phyloP scores from a whole-genome alignment of 2,329 filamentous ascomycete species.

The Phaeosphaeriaceae sp. region DNA sequence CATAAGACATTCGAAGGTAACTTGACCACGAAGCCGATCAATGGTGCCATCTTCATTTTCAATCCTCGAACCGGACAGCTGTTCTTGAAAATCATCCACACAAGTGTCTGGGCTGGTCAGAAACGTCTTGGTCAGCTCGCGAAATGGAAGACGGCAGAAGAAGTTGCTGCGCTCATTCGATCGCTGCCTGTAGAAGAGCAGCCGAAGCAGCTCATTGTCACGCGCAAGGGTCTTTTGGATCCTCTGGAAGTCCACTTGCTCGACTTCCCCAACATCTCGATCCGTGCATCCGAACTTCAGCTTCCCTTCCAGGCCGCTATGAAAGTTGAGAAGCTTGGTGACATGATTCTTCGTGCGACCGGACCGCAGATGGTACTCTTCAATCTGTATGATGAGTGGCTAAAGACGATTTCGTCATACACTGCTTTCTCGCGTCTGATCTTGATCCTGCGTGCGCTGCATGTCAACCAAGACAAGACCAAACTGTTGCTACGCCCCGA shows the following conservation, averaged over 20 bases:
- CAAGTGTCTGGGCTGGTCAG: conserved; percentile 97
- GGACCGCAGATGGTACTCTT: conserved; percentile 99
- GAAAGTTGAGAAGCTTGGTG: conserved; percentile 99
- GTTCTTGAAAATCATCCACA: conserved; percentile 99
- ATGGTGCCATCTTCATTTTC: conserved; percentile 99
- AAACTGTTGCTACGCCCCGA: conserved; percentile 94
- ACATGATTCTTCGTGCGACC: conserved; percentile 97
- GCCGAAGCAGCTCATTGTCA: conserved; percentile 98
- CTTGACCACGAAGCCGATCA: conserved; percentile 98
- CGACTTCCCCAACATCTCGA: conserved; percentile 99
- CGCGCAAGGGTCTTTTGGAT: conserved; percentile 94
- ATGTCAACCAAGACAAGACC: conserved; percentile 98
- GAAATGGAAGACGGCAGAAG: conserved; percentile 99
- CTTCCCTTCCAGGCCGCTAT: conserved; percentile 99
- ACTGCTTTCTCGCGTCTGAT: conserved; percentile 96
- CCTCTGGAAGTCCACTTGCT: conserved; percentile 95
- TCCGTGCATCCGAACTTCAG: conserved; percentile 94
- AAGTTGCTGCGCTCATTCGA: conserved; percentile 96
- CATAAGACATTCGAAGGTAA: conserved; percentile 99
- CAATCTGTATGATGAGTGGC: conserved; percentile 98
- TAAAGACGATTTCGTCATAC: conserved; percentile 98
- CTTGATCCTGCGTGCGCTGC: conserved; percentile 88
- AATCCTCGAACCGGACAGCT: conserved; percentile 97
- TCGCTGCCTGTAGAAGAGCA: conserved; percentile 97
- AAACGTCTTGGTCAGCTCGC: conserved; percentile 98